A percentile compares a stretch with the other conserved stretches of the same genome.
These are phyloP conservation scores for Yarrowia sp. DNA, from an alignment of 805 yeast species.

Conservation along the genomic window DNA sequence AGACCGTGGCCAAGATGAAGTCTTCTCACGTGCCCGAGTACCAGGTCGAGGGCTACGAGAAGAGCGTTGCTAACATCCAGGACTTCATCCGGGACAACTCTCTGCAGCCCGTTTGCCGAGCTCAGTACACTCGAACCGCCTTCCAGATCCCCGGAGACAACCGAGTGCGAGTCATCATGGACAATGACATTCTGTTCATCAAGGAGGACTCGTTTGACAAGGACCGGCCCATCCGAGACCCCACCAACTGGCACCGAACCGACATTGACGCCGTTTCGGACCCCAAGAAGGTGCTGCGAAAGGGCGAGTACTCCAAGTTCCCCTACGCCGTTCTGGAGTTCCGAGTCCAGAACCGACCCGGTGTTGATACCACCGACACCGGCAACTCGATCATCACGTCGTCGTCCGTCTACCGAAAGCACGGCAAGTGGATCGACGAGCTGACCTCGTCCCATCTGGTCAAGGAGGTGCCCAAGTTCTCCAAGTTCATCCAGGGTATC, in stretches of 20 bases:
- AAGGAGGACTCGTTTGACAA: constrained; percentile 88
- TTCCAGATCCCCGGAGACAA: constrained; percentile 98
- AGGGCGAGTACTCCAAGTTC: constrained; percentile 80
- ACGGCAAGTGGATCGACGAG: constrained; percentile 72
- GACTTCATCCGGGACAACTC: constrained; percentile 60
- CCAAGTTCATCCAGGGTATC: constrained; percentile 90
- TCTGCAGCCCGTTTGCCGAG: constrained; percentile 81
- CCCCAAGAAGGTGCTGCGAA: constrained; percentile 71
- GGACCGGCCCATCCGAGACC: constrained; percentile 85
- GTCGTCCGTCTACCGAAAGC: constrained; percentile 27
- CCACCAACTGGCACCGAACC: constrained; percentile 83
- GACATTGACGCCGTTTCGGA: constrained; percentile 75
- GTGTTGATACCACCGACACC: constrained; percentile 40
- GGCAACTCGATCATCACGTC: constrained; percentile 33
- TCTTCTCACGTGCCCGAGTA: constrained; percentile 57
- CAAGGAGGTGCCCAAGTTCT: constrained; percentile 90
- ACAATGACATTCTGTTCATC: constrained; percentile 80
- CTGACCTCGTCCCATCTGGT: constrained; percentile 78
- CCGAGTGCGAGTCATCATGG: constrained; percentile 83
- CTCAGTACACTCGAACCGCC: constrained; percentile 87
- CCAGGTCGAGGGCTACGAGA: constrained; percentile 51
- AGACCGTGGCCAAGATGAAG: constrained; percentile 58
- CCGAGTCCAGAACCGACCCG: constrained; percentile 52
- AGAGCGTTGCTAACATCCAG: constrained; percentile 60
- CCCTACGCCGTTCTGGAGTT: constrained; percentile 81